A percentile compares a stretch with the other conserved stretches of the same genome.
phyloP scores from a whole-genome alignment of 305 asterid species.

The Petunia hybrid region DNA sequence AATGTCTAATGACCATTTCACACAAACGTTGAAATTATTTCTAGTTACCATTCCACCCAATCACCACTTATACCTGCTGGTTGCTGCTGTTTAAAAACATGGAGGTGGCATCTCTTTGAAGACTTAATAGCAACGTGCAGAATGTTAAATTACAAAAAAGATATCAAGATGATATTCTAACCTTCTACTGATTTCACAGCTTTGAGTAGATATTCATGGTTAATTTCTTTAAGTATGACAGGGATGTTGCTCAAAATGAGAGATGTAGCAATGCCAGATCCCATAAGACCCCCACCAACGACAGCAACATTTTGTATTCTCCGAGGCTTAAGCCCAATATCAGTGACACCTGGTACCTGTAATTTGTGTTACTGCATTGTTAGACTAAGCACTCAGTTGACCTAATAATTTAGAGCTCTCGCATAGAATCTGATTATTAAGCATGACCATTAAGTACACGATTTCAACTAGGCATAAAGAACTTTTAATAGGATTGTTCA shows the following conservation, averaged over 20 bases:
- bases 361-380: not conserved
- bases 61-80: conserved; percentile 26
- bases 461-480: conserved; percentile 32
- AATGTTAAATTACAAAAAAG: not conserved
- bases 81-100: conserved; percentile 16
- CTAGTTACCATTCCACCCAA: no score
- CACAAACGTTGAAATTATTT: no score
- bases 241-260: conserved; percentile 34
- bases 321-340: no score
- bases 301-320: no score
- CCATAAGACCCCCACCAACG: not conserved
- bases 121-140: not conserved
- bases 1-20: no score
- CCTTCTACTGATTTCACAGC: conserved; percentile 36
- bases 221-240: conserved; percentile 36
- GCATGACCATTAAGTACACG: conserved; percentile 18
- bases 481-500: not conserved
- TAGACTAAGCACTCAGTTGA: not conserved
- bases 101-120: no score
- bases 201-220: conserved; percentile 33
- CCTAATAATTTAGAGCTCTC: not conserved
- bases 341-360: conserved; percentile 33
- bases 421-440: not conserved
- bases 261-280: conserved; percentile 43
- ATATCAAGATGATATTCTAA: not conserved